phyloP scores from a whole-genome alignment of 1,284 basidiomycete genomes.

The Sporisorium reilianum region DNA sequence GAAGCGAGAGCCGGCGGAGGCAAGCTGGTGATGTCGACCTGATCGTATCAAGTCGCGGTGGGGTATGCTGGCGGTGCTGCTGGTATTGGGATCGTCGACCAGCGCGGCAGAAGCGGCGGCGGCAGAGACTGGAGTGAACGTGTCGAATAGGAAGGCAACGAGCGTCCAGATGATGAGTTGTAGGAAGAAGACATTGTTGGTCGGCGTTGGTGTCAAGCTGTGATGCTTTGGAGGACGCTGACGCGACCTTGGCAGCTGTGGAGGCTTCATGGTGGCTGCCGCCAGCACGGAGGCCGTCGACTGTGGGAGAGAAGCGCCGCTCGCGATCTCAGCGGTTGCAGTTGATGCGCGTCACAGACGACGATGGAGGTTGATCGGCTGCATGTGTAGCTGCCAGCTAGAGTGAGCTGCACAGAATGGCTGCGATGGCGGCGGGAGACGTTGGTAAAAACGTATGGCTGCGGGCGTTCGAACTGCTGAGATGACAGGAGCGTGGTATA shows the following conservation, averaged over 20 bases:
- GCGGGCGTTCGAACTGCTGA: too few species aligned
- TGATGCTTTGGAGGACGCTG: conserved; percentile 24
- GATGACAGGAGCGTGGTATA: too few species aligned
- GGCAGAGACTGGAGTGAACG: conserved; percentile 20
- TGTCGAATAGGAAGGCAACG: conserved; percentile 27
- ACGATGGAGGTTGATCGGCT: not conserved
- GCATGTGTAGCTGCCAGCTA: conserved; percentile 12
- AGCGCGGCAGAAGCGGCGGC: conserved; percentile 5
- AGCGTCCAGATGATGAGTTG: conserved; percentile 42
- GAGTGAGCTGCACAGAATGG: not conserved
- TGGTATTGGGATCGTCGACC: conserved; percentile 23
- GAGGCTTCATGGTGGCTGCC: conserved; percentile 26
- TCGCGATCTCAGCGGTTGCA: not conserved
- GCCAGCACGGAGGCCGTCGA: conserved; percentile 29
- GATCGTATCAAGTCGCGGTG: conserved; percentile 32
- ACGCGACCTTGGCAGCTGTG: conserved; percentile 26
- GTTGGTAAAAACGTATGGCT: not conserved
- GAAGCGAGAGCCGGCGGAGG: conserved; percentile 33
- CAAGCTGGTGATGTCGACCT: conserved; percentile 16
- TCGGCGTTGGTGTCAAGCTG: not conserved
- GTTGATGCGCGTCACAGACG: conserved; percentile 8
- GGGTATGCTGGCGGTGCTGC: conserved; percentile 14
- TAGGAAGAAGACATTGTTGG: conserved; percentile 21
- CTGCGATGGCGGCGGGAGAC: not conserved
- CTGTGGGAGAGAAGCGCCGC: not conserved